Percentiles rank a stretch among this genome's conserved stretches.
Conservation (phyloP, 768 basidiomycete genomes). For the Candolleomyces eurysporus region DNA sequence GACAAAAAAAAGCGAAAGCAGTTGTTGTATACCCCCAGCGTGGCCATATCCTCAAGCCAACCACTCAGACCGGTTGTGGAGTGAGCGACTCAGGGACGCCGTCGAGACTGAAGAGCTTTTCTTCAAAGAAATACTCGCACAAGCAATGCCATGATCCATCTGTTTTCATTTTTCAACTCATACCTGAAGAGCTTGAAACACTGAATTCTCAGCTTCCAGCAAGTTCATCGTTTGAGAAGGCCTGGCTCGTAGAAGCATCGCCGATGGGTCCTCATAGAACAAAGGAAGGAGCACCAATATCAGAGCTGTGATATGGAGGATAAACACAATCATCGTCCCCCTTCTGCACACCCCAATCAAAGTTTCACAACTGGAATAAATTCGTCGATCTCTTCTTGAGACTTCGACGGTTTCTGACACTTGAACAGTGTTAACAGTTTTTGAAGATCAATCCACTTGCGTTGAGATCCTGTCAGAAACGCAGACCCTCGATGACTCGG, state of each 20-base stretch:
- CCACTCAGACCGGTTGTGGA: too few relatives aligned
- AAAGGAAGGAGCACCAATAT: slow-evolving; percentile 60
- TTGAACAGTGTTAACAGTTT: slow-evolving; percentile 87
- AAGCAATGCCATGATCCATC: too few relatives aligned
- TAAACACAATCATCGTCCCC: slow-evolving; percentile 75
- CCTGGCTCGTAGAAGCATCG: slow-evolving; percentile 64
- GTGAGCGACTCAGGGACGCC: too few relatives aligned
- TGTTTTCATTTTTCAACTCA: too few relatives aligned
- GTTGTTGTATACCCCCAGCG: too few relatives aligned
- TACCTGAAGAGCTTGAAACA: neutral
- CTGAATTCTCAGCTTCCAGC: slow-evolving; percentile 62
- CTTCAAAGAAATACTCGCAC: too few relatives aligned
- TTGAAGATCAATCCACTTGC: slow-evolving; percentile 92
- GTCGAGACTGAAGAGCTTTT: too few relatives aligned
- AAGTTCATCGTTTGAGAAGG: slow-evolving; percentile 52
- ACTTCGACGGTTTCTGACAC: slow-evolving; percentile 86
- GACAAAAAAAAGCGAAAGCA: too few relatives aligned
- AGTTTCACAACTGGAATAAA: slow-evolving; percentile 78
- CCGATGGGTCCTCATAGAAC: neutral
- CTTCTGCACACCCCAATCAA: slow-evolving; percentile 82
- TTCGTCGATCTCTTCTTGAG: slow-evolving; percentile 52
- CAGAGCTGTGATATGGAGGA: slow-evolving; percentile 80
- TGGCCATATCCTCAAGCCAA: too few relatives aligned
- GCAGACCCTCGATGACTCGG: too few relatives aligned
- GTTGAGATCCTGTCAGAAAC: slow-evolving; percentile 79